phyloP scores from a whole-genome alignment of 2,329 filamentous ascomycete genomes.

The Sphaerulina musiva region DNA sequence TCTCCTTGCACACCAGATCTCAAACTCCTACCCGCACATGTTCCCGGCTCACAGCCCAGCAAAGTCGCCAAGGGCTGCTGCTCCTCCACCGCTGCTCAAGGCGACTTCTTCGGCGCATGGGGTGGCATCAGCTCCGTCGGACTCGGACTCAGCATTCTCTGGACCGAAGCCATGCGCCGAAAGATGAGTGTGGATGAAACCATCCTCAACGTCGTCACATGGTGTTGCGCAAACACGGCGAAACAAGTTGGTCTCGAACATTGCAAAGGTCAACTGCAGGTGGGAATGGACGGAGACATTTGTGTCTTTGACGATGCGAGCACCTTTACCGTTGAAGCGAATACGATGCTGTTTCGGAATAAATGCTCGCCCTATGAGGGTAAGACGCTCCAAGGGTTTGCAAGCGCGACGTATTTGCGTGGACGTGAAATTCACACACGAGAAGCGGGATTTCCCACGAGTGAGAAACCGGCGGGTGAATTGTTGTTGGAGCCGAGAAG shows the following conservation, averaged over 20 bases:
- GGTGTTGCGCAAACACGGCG: conserved; percentile 82
- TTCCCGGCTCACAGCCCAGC: conserved; percentile 44
- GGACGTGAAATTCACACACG: conserved; percentile 68
- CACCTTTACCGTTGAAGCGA: conserved; percentile 60
- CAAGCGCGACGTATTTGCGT: conserved; percentile 78
- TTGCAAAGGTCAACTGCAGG: conserved; percentile 71
- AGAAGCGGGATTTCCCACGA: conserved; percentile 55
- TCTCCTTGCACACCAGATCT: conserved; percentile 92
- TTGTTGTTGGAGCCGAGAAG: conserved; percentile 47
- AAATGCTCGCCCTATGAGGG: conserved; percentile 88
- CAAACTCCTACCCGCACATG: conserved; percentile 71
- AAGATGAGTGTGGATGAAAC: conserved; percentile 47
- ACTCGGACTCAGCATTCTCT: conserved; percentile 81
- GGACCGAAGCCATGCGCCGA: conserved; percentile 65
- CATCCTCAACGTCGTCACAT: conserved; percentile 72
- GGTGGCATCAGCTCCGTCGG: conserved; percentile 93
- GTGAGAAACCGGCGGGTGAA: conserved; percentile 41
- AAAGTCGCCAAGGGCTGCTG: conserved; percentile 32
- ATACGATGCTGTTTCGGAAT: conserved; percentile 90
- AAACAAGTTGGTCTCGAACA: conserved; percentile 77
- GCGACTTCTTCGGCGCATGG: conserved; percentile 95
- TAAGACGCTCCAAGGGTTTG: conserved; percentile 67
- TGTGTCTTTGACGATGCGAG: conserved; percentile 86
- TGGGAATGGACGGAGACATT: conserved; percentile 82
- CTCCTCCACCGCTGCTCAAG: conserved; percentile 59